These are phyloP conservation scores for Vitis amurensis DNA, from an alignment of 164 flowering plant genomes.

Conservation along the genomic window DNA sequence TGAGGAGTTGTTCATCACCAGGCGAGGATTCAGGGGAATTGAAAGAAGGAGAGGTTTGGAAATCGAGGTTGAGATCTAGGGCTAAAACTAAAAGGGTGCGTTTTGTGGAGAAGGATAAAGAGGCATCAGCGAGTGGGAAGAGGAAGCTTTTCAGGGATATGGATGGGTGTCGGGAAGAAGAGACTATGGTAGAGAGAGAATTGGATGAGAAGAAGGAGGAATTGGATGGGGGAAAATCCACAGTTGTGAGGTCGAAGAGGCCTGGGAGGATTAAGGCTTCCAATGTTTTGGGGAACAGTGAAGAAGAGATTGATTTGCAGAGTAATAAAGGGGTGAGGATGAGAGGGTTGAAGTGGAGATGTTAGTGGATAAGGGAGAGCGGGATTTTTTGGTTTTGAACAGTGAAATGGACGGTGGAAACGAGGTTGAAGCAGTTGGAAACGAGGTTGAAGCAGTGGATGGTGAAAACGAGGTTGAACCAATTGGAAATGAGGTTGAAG, in stretches of 20 bases:
- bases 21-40: constrained; percentile 23
- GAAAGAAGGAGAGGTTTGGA: constrained; percentile 46
- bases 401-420: constrained; percentile 12
- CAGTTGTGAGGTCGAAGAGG: constrained; percentile 35
- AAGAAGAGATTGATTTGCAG: constrained; percentile 19
- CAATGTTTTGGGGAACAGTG: constrained; percentile 8
- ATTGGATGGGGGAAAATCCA: constrained; percentile 21
- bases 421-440: constrained; percentile 11
- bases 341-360: constrained; percentile 14
- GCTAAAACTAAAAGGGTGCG: constrained; percentile 25
- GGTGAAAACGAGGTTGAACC: background rate
- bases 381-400: constrained; percentile 11
- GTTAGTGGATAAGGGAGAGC: constrained; percentile 12
- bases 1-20: constrained; percentile 14
- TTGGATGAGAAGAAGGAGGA: constrained; percentile 19
- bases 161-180: constrained; percentile 28
- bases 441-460: too few species aligned
- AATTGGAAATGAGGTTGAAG: too few species aligned
- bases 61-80: constrained; percentile 72
- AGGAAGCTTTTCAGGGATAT: constrained; percentile 53
- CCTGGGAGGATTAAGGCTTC: constrained; percentile 29
- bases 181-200: constrained; percentile 14
- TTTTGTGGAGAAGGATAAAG: constrained; percentile 16
- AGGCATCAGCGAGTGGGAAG: constrained; percentile 37
- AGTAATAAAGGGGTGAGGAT: constrained; percentile 18